A percentile compares a stretch with the other conserved stretches of the same genome.
These are phyloP conservation scores for Alternaria arborescens DNA, from an alignment of 2,329 filamentous ascomycete genomes.

Conservation along the genomic window DNA sequence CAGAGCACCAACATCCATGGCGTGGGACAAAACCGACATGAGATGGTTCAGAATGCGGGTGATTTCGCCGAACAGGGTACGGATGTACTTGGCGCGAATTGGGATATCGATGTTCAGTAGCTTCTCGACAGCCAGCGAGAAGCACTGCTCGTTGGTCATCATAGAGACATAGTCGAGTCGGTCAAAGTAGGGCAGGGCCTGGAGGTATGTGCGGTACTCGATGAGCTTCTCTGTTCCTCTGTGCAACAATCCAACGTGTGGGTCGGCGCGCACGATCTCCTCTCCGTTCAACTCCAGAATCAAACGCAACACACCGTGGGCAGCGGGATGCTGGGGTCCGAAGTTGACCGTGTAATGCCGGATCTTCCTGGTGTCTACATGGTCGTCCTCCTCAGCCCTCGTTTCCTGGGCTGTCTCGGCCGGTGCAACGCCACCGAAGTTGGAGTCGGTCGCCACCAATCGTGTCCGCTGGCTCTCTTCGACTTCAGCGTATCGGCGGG, in stretches of 20 bases:
- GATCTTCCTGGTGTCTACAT: conserved; percentile 77
- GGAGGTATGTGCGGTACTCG: conserved; percentile 99
- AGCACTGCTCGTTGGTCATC: conserved; percentile 99
- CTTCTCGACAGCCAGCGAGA: conserved; percentile 95
- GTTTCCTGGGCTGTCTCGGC: conserved; percentile 57
- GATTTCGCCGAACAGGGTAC: conserved; percentile 94
- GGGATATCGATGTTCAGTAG: conserved; percentile 96
- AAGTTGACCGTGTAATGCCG: conserved; percentile 99
- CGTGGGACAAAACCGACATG: conserved; percentile 96
- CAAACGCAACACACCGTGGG: conserved; percentile 95
- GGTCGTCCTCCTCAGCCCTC: conserved; percentile 55
- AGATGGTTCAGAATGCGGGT: conserved; percentile 95
- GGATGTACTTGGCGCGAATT: conserved; percentile 94
- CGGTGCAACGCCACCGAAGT: conserved; percentile 63
- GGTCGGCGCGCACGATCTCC: conserved; percentile 95
- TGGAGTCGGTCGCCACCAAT: conserved; percentile 70
- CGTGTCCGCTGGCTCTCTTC: conserved; percentile 62
- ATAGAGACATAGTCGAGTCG: conserved; percentile 98
- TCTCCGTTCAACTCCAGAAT: conserved; percentile 98
- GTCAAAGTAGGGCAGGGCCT: conserved; percentile 98
- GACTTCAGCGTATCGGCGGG: conserved; percentile 70
- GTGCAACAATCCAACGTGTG: conserved; percentile 95
- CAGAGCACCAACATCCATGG: conserved; percentile 97
- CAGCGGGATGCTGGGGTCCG: conserved; percentile 96
- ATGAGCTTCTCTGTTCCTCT: conserved; percentile 99